phyloP scores from a whole-genome alignment of 345 rosid species.

The Viola odorata region DNA sequence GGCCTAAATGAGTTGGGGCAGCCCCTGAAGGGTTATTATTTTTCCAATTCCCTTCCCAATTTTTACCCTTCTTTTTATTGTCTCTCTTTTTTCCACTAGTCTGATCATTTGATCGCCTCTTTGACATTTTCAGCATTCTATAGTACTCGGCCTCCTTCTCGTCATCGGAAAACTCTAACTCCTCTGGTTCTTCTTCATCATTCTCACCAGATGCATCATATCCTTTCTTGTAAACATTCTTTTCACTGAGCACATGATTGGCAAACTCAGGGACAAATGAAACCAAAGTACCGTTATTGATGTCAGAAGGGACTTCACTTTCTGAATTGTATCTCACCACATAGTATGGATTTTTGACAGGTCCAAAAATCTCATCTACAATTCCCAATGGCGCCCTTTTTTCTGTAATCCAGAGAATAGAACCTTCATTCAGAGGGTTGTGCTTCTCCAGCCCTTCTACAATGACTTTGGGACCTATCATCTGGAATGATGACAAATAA shows the following conservation, averaged over 20 bases:
- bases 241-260: slow-evolving; percentile 58
- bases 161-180: slow-evolving; percentile 90
- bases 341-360: slow-evolving; percentile 79
- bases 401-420: slow-evolving; percentile 79
- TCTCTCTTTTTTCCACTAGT: slow-evolving; percentile 38
- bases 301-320: slow-evolving; percentile 63
- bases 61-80: slow-evolving; percentile 44
- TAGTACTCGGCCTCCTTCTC: slow-evolving; percentile 82
- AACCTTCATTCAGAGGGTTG: slow-evolving; percentile 76
- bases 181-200: slow-evolving; percentile 81
- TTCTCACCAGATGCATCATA: slow-evolving; percentile 95
- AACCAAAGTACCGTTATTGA: slow-evolving; percentile 52
- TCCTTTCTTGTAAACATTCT: slow-evolving; percentile 78
- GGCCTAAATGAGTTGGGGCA: slow-evolving; percentile 18
- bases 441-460: slow-evolving; percentile 83
- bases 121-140: slow-evolving; percentile 60
- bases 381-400: slow-evolving; percentile 60
- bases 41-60: slow-evolving; percentile 40
- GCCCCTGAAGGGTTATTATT: slow-evolving; percentile 26
- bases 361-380: slow-evolving; percentile 94
- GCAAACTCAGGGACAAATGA: slow-evolving; percentile 81
- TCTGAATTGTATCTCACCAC: slow-evolving; percentile 87
- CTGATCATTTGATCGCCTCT: slow-evolving; percentile 54
- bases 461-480: slow-evolving; percentile 63
- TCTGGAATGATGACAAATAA: slow-evolving; percentile 32